Evolutionary conservation across 75 land plant species (phyloP).

Genomic region (Cupressus sempervirens): DNA sequence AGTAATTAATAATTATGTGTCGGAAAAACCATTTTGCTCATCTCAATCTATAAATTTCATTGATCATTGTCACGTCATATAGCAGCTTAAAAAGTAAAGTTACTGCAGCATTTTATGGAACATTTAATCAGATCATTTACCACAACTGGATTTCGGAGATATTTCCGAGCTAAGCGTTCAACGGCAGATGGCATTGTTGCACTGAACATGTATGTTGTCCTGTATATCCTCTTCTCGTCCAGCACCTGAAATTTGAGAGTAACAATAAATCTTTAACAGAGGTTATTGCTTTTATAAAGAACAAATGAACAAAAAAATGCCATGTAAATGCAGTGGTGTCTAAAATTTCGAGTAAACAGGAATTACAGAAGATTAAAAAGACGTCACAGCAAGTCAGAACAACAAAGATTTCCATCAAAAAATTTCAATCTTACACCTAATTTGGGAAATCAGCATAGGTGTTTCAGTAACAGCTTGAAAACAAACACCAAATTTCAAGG

Average conservation of each 20-base stretch:
- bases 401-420: neutral
- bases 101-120: neutral
- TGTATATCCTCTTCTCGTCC: slow-evolving; percentile 86
- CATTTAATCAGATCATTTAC: slow-evolving; percentile 28
- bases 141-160: slow-evolving; percentile 93
- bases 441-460: neutral
- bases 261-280: neutral
- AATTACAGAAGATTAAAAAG: neutral
- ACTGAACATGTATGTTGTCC: slow-evolving; percentile 98
- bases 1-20: neutral
- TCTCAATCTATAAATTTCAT: neutral
- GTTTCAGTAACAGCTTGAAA: neutral
- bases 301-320: neutral
- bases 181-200: slow-evolving; percentile 99
- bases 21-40: neutral
- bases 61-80: neutral
- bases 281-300: neutral
- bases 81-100: neutral
- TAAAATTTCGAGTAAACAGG: neutral
- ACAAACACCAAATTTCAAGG: neutral
- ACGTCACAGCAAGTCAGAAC: neutral
- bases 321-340: neutral
- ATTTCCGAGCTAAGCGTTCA: slow-evolving; percentile 91
- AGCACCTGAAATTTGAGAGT: slow-evolving; percentile 55
- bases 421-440: neutral